phyloP scores from a whole-genome alignment of 2,329 filamentous ascomycete species.

The Sclerotinia nivalis region DNA sequence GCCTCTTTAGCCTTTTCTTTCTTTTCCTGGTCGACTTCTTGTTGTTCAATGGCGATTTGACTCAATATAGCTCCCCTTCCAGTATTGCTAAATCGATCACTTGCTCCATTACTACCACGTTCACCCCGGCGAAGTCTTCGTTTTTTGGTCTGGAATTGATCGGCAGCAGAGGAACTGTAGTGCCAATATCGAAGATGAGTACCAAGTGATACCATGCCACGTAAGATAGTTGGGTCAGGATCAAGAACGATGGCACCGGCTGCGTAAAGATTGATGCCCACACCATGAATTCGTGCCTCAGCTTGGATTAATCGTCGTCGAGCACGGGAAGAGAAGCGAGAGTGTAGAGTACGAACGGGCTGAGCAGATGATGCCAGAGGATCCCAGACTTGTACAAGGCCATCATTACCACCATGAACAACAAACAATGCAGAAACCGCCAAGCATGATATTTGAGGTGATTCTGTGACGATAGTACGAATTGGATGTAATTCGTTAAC shows the following conservation, averaged over 20 bases:
- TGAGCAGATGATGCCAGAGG: constrained; percentile 77
- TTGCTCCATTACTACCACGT: constrained; percentile 58
- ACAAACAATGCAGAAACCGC: constrained; percentile 84
- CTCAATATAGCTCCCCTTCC: constrained; percentile 71
- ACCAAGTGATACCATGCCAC: constrained; percentile 84
- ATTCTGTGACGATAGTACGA: constrained; percentile 86
- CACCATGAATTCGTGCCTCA: constrained; percentile 64
- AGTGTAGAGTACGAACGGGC: constrained; percentile 84
- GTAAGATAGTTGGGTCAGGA: constrained; percentile 79
- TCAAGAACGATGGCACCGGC: constrained; percentile 85
- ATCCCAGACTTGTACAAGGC: constrained; percentile 95
- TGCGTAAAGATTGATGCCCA: constrained; percentile 75
- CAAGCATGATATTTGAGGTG: constrained; percentile 79
- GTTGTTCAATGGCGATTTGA: constrained; percentile 83
- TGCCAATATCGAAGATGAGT: constrained; percentile 90
- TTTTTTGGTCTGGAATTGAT: constrained; percentile 74
- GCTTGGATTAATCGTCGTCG: constrained; percentile 72
- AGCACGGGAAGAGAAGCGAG: constrained; percentile 77
- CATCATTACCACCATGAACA: constrained; percentile 91
- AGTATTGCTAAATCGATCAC: constrained; percentile 59
- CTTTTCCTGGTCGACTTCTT: constrained; percentile 75
- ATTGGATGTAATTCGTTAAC: constrained; percentile 66
- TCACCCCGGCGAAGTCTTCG: constrained; percentile 68
- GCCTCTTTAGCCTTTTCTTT: constrained; percentile 66
- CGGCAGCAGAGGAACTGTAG: constrained; percentile 78